Evolutionary conservation across 176 grass and related monocot genomes (phyloP), one percentile per base, ranked within the genome.

Genomic region (Oryza glaberrima): DNA sequence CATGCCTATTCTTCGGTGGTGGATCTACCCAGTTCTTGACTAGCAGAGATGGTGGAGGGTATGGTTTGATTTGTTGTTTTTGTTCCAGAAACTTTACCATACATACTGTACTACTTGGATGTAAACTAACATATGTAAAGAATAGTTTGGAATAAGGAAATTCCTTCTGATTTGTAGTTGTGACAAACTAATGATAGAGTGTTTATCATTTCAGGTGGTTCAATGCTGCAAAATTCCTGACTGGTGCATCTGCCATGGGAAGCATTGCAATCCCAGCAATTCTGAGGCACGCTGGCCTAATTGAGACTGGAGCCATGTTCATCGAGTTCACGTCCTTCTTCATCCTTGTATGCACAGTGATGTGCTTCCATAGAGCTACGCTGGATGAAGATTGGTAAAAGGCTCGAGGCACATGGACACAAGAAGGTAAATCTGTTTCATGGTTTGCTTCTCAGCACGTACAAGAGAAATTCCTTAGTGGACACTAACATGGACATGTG

Each of bases 291-390:
- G 96, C 96, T 43, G 82, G 92, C 41, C 83, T 98, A 65, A 98
- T 98, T 12, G 96, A 98, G 80, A 91, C 87, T 0, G 96, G 96
- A 1, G 96, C 96, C 19, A 98, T 98, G 96, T 90, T 92, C 83
- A 98, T 98, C 49, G 91, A 94, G 79, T 98, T 98, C 86, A 95
- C 93, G 0, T 95, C 96, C 70, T 98, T 98, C 78, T 98, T 98
- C 86, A 95, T 98, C 65, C 93, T 98, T 69, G 87, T 94, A 38
- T 98, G 93, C 86, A 98, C 96, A 1, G 73, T 98, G 47, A 38
- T 98, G 67, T 98, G 93, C 85, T 95, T 87, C 83, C 93, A 98
- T 60, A 88, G 91, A 83, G 96, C 91, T 30, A 98, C 67, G 49
- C 85, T 94, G 35, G 96, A 98, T 52, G 96, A 98, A 49, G 96